Conservation (phyloP, 768 basidiomycete species). For the Basidioascus undulatus region DNA sequence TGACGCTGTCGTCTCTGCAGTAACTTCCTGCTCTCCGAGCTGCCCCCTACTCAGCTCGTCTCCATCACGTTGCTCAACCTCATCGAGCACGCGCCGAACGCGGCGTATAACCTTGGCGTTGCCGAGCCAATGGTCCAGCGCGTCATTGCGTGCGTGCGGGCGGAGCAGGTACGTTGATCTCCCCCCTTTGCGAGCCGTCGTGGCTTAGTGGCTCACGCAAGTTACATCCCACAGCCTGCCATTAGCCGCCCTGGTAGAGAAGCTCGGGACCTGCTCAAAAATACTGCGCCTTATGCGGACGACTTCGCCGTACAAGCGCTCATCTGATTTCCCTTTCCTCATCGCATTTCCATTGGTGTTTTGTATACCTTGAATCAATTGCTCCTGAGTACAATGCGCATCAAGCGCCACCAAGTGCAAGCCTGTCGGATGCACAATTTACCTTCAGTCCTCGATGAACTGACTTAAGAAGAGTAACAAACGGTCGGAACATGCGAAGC, state of each 20-base stretch:
- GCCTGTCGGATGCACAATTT: no score
- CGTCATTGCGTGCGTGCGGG: constrained; percentile 38
- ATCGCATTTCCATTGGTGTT: not conserved
- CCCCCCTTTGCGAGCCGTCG: not conserved
- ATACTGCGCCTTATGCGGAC: constrained; percentile 17
- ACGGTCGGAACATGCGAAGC: no score
- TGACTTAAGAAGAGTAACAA: no score
- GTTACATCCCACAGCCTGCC: constrained; percentile 21
- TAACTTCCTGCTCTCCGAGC: constrained; percentile 38
- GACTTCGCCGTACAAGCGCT: constrained; percentile 17
- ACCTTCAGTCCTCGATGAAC: no score
- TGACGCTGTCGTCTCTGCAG: constrained; percentile 19
- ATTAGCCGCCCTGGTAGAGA: constrained; percentile 62
- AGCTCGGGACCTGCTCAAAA: constrained; percentile 41
- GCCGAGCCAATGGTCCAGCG: constrained; percentile 46
- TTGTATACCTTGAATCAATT: not conserved
- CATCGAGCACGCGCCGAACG: constrained; percentile 23
- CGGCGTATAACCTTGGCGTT: constrained; percentile 42
- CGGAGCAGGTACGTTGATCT: constrained; percentile 22
- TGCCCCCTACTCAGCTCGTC: constrained; percentile 30
- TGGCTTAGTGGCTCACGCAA: not conserved
- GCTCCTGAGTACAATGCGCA: no score
- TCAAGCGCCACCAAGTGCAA: no score
- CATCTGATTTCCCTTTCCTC: constrained; percentile 8
- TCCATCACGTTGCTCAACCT: constrained; percentile 14